Evolutionary conservation across 352 stramenopile species (phyloP).

Genomic region (Phytophthora pseudosyringae): DNA sequence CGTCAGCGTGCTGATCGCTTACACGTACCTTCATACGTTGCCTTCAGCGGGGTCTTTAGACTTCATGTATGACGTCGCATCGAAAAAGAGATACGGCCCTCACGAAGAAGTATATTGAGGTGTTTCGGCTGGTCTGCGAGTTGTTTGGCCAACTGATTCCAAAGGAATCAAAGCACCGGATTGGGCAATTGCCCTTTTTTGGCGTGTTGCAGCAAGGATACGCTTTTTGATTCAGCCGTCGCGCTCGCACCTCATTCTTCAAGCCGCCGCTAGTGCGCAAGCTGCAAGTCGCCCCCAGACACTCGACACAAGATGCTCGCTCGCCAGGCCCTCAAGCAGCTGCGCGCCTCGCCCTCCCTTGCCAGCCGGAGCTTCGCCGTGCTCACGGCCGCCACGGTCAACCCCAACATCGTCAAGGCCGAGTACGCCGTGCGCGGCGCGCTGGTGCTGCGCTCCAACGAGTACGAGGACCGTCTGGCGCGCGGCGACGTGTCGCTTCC

Average conservation of each 20-base stretch:
- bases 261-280: constrained; percentile 23
- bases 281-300: not conserved
- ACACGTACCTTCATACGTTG: too few relatives aligned
- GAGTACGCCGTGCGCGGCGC: constrained; percentile 91
- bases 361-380: constrained; percentile 60
- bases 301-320: constrained; percentile 38
- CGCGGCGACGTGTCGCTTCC: constrained; percentile 68
- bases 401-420: constrained; percentile 74
- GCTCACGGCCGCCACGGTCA: constrained; percentile 71
- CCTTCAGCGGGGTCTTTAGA: too few relatives aligned
- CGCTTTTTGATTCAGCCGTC: constrained; percentile 11
- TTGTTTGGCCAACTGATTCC: too few relatives aligned
- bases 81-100: too few relatives aligned
- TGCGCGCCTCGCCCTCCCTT: constrained; percentile 25
- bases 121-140: too few relatives aligned
- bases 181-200: constrained; percentile 17
- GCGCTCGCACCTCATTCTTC: constrained; percentile 33
- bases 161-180: constrained; percentile 24
- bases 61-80: too few relatives aligned
- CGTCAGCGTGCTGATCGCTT: too few relatives aligned
- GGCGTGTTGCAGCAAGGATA: constrained; percentile 24
- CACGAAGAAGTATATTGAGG: too few relatives aligned
- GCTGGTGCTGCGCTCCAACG: constrained; percentile 81
- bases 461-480: constrained; percentile 77
- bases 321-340: constrained; percentile 37